Conservation (phyloP, 2,329 filamentous ascomycete genomes). For the Alternaria infectoria region DNA sequence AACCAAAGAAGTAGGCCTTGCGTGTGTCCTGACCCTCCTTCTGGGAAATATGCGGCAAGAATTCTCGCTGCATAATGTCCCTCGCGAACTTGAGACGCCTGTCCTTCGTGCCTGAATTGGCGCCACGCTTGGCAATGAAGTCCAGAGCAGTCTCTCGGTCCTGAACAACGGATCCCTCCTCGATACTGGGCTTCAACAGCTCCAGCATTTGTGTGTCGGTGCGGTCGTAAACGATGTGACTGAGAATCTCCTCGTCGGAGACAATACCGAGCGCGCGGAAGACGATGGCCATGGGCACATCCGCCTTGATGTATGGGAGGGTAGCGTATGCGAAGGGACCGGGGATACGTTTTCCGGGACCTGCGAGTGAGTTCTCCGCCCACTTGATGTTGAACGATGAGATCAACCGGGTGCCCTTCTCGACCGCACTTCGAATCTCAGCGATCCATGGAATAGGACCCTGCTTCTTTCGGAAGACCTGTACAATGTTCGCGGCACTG, state of each 20-base stretch:
- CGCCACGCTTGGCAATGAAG: slow-evolving; percentile 92
- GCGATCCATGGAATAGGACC: slow-evolving; percentile 91
- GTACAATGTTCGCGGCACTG: slow-evolving; percentile 96
- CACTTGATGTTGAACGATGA: slow-evolving; percentile 92
- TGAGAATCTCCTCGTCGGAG: slow-evolving; percentile 96
- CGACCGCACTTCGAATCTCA: slow-evolving; percentile 93
- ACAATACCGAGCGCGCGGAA: slow-evolving; percentile 96
- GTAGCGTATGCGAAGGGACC: slow-evolving; percentile 90
- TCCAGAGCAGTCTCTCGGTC: slow-evolving; percentile 93
- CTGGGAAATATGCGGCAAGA: slow-evolving; percentile 95
- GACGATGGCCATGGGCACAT: slow-evolving; percentile 92
- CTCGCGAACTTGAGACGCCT: slow-evolving; percentile 91
- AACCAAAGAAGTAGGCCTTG: slow-evolving; percentile 97
- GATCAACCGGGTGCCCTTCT: slow-evolving; percentile 94
- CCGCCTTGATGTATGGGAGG: slow-evolving; percentile 90
- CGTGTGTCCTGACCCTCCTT: slow-evolving; percentile 91
- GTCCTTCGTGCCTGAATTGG: slow-evolving; percentile 75
- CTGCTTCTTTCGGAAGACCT: slow-evolving; percentile 99
- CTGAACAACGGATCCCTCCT: slow-evolving; percentile 95
- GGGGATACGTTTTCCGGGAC: slow-evolving; percentile 76
- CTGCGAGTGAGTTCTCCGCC: slow-evolving; percentile 80
- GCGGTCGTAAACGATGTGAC: slow-evolving; percentile 95
- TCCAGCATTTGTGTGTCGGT: slow-evolving; percentile 97
- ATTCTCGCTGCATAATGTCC: slow-evolving; percentile 96
- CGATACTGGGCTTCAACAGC: slow-evolving; percentile 95